Percentiles rank a stretch among this genome's conserved stretches.
Evolutionary conservation across 1,139 yeast genomes (phyloP).

Genomic region (Sugiyamaella grinbergsii): DNA sequence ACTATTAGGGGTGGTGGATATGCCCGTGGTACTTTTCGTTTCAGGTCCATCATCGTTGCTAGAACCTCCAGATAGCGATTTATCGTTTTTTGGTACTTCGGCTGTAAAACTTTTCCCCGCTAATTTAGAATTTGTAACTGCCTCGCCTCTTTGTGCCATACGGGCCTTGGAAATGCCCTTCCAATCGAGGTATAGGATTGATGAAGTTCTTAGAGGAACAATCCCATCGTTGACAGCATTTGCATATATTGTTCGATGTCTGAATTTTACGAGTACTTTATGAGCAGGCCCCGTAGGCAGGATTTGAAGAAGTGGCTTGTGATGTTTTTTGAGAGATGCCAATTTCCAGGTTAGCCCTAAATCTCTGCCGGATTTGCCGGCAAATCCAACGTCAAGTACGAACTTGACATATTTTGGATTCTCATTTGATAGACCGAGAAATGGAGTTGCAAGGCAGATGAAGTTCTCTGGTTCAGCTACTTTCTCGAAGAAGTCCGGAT

Average conservation of each 20-base stretch:
- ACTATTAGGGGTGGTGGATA: neutral
- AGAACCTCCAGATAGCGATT: no score
- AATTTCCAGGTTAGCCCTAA: constrained; percentile 61
- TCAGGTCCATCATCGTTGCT: no score
- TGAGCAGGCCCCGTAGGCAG: constrained; percentile 85
- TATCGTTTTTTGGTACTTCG: constrained; percentile 16
- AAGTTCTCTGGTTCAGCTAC: constrained; percentile 75
- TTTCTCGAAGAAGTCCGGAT: constrained; percentile 68
- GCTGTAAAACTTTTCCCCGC: constrained; percentile 12
- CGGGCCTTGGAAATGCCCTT: constrained; percentile 56
- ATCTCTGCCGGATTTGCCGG: constrained; percentile 94
- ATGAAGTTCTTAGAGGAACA: constrained; percentile 87
- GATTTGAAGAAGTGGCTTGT: constrained; percentile 65
- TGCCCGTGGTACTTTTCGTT: neutral
- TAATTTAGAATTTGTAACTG: constrained; percentile 4
- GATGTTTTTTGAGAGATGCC: constrained; percentile 33
- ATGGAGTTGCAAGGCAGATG: constrained; percentile 82
- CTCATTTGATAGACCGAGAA: constrained; percentile 81
- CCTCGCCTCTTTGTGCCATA: constrained; percentile 45
- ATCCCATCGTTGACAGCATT: constrained; percentile 88
- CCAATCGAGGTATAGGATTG: constrained; percentile 78
- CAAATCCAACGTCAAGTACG: constrained; percentile 83
- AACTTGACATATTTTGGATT: constrained; percentile 86
- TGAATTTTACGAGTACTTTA: constrained; percentile 60
- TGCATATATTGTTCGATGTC: constrained; percentile 73